Percentiles rank a stretch among this genome's conserved stretches.
phyloP scores from a whole-genome alignment of 176 grass and related monocot genomes.

The Eragrostis nindensis region DNA sequence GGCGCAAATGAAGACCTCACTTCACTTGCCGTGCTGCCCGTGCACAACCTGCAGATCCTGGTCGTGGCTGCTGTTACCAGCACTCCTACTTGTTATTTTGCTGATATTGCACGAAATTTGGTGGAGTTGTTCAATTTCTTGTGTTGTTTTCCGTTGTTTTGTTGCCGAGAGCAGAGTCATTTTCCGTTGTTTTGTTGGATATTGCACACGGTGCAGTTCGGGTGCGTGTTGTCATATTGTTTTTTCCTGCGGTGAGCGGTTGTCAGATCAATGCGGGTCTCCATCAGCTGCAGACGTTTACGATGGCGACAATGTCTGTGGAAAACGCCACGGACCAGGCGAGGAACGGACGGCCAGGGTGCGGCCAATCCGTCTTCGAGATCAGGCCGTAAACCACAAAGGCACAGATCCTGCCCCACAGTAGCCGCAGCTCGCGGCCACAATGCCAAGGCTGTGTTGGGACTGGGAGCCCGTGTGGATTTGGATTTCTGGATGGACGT shows the following conservation, averaged over 20 bases:
- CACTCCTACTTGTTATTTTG: neutral
- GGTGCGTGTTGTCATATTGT: neutral
- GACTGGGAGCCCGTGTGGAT: too few species aligned
- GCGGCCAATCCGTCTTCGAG: neutral
- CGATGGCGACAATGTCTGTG: neutral
- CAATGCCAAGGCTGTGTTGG: neutral
- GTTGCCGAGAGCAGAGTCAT: too few species aligned
- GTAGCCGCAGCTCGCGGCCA: neutral
- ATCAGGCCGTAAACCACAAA: neutral
- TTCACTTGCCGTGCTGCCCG: neutral
- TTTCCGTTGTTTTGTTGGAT: too few species aligned
- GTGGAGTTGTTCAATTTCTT: too few species aligned
- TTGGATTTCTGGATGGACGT: neutral
- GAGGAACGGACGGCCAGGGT: slow-evolving; percentile 32
- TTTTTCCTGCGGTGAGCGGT: slow-evolving; percentile 1
- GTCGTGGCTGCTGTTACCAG: neutral
- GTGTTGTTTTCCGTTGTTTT: too few species aligned
- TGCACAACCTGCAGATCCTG: too few species aligned
- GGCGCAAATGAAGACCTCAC: neutral
- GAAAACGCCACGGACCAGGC: neutral
- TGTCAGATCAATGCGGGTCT: neutral
- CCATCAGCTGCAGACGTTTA: neutral
- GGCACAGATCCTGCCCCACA: neutral
- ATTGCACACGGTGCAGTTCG: neutral
- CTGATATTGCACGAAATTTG: too few species aligned